Conservation (phyloP, 306 rosid species). For the Sindora glabra region DNA sequence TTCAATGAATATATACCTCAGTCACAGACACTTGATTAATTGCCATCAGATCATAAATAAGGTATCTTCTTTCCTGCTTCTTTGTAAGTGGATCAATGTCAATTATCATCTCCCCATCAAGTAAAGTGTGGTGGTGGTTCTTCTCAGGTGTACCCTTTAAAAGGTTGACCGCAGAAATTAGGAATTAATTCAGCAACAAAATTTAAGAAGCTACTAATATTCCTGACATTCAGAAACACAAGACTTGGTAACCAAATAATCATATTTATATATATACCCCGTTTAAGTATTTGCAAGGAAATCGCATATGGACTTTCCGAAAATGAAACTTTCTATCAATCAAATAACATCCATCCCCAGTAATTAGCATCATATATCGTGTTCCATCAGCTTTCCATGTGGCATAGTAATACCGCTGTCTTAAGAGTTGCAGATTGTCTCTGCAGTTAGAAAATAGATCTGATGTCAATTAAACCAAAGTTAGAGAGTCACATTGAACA, state of each 20-base stretch:
- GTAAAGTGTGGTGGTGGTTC: slow-evolving; percentile 85
- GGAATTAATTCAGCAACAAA: slow-evolving; percentile 4
- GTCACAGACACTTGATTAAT: slow-evolving; percentile 62
- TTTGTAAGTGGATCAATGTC: slow-evolving; percentile 68
- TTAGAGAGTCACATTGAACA: neutral
- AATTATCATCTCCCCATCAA: slow-evolving; percentile 97
- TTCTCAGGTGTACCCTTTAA: slow-evolving; percentile 63
- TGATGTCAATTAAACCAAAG: slow-evolving; percentile 3
- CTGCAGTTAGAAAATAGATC: slow-evolving; percentile 32
- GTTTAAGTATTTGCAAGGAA: slow-evolving; percentile 75
- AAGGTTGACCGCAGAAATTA: neutral
- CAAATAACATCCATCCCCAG: slow-evolving; percentile 81
- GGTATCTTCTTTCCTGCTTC: slow-evolving; percentile 96
- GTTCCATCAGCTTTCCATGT: slow-evolving; percentile 99
- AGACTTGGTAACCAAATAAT: slow-evolving; percentile 5
- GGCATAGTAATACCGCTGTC: slow-evolving; percentile 96
- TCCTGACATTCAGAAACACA: neutral
- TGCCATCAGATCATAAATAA: slow-evolving; percentile 88
- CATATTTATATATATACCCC: slow-evolving; percentile 47
- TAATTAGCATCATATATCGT: slow-evolving; percentile 91
- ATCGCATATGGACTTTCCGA: slow-evolving; percentile 86
- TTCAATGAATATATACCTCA: slow-evolving; percentile 46
- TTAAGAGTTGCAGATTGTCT: slow-evolving; percentile 79
- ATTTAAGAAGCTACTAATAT: neutral
- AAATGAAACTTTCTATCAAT: slow-evolving; percentile 79